Evolutionary conservation across 1,139 yeast genomes (phyloP), one percentile per base, ranked within the genome.

Genomic region (Pichia sp.): DNA sequence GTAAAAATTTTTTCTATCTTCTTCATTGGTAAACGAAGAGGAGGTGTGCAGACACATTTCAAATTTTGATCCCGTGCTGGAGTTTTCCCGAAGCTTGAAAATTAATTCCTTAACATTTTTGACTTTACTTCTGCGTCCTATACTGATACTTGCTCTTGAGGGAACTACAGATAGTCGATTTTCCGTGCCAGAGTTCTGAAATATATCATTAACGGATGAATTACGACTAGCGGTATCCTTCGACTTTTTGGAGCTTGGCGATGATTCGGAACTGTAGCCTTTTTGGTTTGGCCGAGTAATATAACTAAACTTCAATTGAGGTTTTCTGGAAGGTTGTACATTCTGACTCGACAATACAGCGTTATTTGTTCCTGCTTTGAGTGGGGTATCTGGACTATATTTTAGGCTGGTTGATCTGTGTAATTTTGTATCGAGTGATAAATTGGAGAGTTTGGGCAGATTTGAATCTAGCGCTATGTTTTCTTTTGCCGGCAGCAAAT

Each of bases 371-470:
- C 29, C 31, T 8, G 30, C 1, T 26, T 19, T 46, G 8, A 32
- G 29, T 0, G 49, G 50, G 10, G 47, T 43, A 15, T 38, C 23
- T 5, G 46, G 11, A 8, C 43, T 11, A 4, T 19, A 16, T 13
- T 41, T 40, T 5, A 45, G 8, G 34, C 55, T 55, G 2, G 52
- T 44, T 0, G 56, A 53, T 50, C 46, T 47, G n/a, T 54, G 52
- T 23, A 55, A 47, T 26, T 50, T 36, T 7, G 53, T 47, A 1
- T 50, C 30, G 4, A 36, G 13, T 6, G 54, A 47, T 29, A 44
- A 8, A 8, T 44, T 34, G 1, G 54, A 15, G 4, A 47, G 6
- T 10, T 7, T 30, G 2, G 45, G 38, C 10, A 29, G 15, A 13
- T 48, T 32, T 6, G 31, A 36, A 34, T 23, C 3, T 23, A 5